Percentiles rank a stretch among this genome's conserved stretches.
Conservation (phyloP, 2,329 filamentous ascomycete species). For the Lachnellula hyalina region DNA sequence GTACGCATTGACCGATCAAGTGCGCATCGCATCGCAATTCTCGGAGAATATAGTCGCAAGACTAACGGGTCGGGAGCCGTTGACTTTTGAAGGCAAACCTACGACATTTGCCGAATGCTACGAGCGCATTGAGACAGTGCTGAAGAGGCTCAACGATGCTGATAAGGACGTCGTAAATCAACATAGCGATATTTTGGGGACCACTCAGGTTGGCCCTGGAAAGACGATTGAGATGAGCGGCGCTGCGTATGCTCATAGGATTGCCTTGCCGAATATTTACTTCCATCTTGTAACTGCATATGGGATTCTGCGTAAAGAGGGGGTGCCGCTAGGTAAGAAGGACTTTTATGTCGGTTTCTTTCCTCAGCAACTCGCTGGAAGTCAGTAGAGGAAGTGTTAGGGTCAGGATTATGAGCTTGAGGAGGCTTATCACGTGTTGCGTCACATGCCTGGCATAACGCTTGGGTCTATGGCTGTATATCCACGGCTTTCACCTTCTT, state of each 20-base stretch:
- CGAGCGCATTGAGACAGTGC: conserved; percentile 25
- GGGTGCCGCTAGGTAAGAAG: conserved; percentile 52
- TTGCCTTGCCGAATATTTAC: conserved; percentile 52
- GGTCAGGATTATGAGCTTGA: no score
- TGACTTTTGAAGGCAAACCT: conserved; percentile 16
- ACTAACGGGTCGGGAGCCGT: conserved; percentile 24
- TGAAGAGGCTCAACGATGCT: conserved; percentile 16
- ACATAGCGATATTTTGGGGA: conserved; percentile 11
- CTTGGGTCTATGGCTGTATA: no score
- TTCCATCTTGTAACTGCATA: conserved; percentile 58
- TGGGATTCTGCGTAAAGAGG: conserved; percentile 53
- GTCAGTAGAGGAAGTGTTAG: not conserved
- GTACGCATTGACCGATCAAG: conserved; percentile 41
- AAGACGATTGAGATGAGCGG: conserved; percentile 9
- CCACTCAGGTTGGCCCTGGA: conserved; percentile 15
- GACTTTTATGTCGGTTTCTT: conserved; percentile 38
- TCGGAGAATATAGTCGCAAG: conserved; percentile 24
- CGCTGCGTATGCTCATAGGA: conserved; percentile 40
- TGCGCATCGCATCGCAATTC: conserved; percentile 27
- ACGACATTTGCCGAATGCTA: conserved; percentile 22
- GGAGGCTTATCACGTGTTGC: no score
- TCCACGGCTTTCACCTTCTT: no score
- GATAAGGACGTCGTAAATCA: conserved; percentile 26
- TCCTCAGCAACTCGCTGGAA: conserved; percentile 8
- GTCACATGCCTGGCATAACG: no score